Conservation (phyloP, 2,329 filamentous ascomycete genomes). For the Aspergillus tubingensis region DNA sequence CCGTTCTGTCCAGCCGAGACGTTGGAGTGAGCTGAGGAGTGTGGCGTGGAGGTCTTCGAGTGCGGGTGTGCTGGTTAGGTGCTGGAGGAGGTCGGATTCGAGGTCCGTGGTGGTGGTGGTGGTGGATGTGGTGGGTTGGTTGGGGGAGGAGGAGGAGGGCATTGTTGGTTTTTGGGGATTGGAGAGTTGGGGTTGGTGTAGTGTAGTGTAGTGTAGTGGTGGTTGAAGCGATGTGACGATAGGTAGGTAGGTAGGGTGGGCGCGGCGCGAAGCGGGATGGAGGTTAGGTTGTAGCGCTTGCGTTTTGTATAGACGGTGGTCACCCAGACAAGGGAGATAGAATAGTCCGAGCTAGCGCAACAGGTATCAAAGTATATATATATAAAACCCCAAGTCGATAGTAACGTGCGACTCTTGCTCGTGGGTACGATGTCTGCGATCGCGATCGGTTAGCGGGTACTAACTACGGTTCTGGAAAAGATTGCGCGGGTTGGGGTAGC, state of each 20-base stretch:
- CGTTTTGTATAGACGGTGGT: background rate
- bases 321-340: background rate
- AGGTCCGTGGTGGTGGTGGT: conserved; percentile 32
- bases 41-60: conserved; percentile 59
- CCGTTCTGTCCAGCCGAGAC: conserved; percentile 60
- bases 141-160: conserved; percentile 14
- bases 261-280: background rate
- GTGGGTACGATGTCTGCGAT: background rate
- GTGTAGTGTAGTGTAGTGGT: background rate
- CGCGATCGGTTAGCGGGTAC: background rate
- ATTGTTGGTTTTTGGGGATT: conserved; percentile 4
- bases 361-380: too few species aligned
- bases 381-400: too few species aligned
- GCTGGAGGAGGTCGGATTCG: conserved; percentile 43
- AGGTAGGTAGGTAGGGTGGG: background rate
- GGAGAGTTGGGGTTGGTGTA: background rate
- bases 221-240: background rate
- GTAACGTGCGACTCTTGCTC: too few species aligned
- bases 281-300: background rate
- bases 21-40: conserved; percentile 57
- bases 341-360: background rate
- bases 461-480: background rate
- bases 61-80: conserved; percentile 51
- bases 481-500: background rate
- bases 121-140: conserved; percentile 17